Evolutionary conservation across 78 protist genomes (phyloP).

Genomic region (slime mould (Dictyostelium discoideum)): dicty_2.7 NC_007089.4:5274501-5275000

Average conservation of each 20-base stretch:
- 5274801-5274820: not conserved
- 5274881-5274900: slow-evolving; percentile 25
- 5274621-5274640: not conserved
- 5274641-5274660: slow-evolving; percentile 47
- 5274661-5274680: slow-evolving; percentile 2
- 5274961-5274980: not conserved
- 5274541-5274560: not conserved
- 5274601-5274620: not conserved
- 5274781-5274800: not conserved
- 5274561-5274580: slow-evolving; percentile 11
- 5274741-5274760: slow-evolving; percentile 9
- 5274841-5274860: not conserved
- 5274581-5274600: not conserved
- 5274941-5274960: not conserved
- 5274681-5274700: not conserved
- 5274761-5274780: not conserved
- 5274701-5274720: not conserved
- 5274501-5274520: not conserved
- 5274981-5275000: slow-evolving; percentile 26
- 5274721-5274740: slow-evolving; percentile 2
- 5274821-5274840: not conserved
- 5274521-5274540: slow-evolving; percentile 6
- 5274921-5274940: slow-evolving; percentile 14
- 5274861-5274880: not conserved
- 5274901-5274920: slow-evolving; percentile 46